Evolutionary conservation across 257 asterid genomes (phyloP), one percentile per base, ranked within the genome.

Genomic region (Fraxinus cuspidata): DNA sequence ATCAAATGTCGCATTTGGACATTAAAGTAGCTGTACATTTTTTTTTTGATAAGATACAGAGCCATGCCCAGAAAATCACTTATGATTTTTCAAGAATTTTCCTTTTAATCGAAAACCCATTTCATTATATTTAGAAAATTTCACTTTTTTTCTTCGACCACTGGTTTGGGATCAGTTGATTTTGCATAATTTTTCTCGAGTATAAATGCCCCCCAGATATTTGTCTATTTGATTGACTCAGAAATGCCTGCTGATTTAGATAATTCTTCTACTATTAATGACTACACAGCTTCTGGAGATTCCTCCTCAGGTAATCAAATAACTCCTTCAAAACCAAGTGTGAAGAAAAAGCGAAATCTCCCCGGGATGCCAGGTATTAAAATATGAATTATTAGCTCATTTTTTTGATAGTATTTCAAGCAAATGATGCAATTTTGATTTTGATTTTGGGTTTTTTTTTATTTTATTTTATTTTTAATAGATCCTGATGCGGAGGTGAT

Each of bases 401-500:
- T 75, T 27, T 27, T 34, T 42, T 71, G 4, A 23, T n/a, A 28
- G 40, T 53, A 5, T 19, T 64, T 53, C 4, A 35, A 27, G 35
- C 15, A 65, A n/a, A 47, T 12, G 16, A 11, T 72, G 37, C 15
- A 10, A 18, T 72, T 64, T 44, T 78, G 40, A 18, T 72, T 64
- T 44, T 78, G 40, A 76, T 64, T 10, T 35, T 65, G 47, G 70
- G 56, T 0, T 47, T 47, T 75, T 70, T 34, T 16, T 34, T 34
- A 25, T 66, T 10, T 5, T 25, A 67, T 67, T 21, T 19, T 25
- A 31, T 84, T 72, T 31, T 81, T 68, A 66, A 78, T 79, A 93
- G 97, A 93, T 91, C 97, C 97, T 79, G 90, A 88, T 47, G 92
- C 97, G 3, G 97, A 92, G 88, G 97, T 92, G 76, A 88, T 92